Evolutionary conservation across 169 alveolate genomes (phyloP).

Genomic region (Cryptosporidium tyzzeri): DNA sequence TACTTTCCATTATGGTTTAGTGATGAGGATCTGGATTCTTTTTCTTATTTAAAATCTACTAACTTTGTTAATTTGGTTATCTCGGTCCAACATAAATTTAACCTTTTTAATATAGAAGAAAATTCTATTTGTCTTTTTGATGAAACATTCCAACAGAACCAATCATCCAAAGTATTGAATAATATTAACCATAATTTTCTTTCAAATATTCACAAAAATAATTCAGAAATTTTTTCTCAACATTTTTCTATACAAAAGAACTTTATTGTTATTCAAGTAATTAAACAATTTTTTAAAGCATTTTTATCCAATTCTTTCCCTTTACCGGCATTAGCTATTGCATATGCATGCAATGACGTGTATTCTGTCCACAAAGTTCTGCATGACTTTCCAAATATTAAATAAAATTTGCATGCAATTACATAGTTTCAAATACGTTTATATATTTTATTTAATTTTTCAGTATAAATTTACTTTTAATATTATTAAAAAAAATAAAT

Average conservation of each 20-base stretch:
- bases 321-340: constrained; percentile 71
- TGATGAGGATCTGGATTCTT: background rate
- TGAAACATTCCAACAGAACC: background rate
- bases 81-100: constrained; percentile 28
- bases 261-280: background rate
- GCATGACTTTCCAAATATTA: constrained; percentile 52
- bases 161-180: background rate
- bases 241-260: background rate
- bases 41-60: background rate
- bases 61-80: constrained; percentile 22
- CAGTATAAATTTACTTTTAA: background rate
- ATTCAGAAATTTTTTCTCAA: constrained; percentile 17
- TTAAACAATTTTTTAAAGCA: constrained; percentile 43
- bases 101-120: constrained; percentile 37
- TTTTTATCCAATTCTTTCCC: constrained; percentile 53
- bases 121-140: constrained; percentile 44
- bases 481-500: no score
- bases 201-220: background rate
- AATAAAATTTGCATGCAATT: constrained; percentile 6
- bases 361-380: constrained; percentile 61
- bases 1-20: constrained; percentile 40
- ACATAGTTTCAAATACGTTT: background rate
- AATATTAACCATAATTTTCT: background rate
- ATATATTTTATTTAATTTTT: no score
- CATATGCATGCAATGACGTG: constrained; percentile 73